phyloP scores from a whole-genome alignment of 2,329 filamentous ascomycete species.

The Pseudomassariella vexata region DNA sequence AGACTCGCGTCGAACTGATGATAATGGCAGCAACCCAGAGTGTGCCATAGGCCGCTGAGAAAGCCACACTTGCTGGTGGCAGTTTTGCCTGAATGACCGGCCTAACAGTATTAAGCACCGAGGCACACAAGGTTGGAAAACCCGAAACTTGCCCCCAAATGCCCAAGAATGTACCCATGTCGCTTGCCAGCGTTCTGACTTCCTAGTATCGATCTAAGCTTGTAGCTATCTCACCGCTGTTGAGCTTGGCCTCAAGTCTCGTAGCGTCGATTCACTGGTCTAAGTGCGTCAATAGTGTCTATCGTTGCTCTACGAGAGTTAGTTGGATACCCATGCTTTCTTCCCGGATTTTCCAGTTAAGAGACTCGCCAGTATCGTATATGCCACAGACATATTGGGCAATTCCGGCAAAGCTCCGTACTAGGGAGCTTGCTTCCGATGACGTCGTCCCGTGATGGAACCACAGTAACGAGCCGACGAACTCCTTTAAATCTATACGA shows the following conservation, averaged over 20 bases:
- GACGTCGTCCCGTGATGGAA: not conserved
- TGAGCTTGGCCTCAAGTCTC: slow-evolving; percentile 15
- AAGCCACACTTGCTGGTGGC: no score
- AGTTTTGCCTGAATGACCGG: no score
- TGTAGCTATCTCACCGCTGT: slow-evolving; percentile 13
- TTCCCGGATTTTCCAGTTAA: no score
- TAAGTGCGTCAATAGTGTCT: slow-evolving; percentile 12
- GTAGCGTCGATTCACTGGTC: slow-evolving; percentile 20
- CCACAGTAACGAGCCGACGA: no score
- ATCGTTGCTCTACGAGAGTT: slow-evolving; percentile 14
- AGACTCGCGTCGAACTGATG: slow-evolving; percentile 21
- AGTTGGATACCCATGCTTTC: not conserved
- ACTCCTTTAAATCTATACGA: no score
- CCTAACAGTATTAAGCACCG: no score
- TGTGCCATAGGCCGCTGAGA: slow-evolving; percentile 16
- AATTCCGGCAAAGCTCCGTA: slow-evolving; percentile 14
- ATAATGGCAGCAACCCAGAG: slow-evolving; percentile 17
- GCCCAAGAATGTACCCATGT: slow-evolving; percentile 18
- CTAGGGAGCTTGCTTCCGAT: slow-evolving; percentile 10
- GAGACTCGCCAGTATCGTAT: slow-evolving; percentile 16
- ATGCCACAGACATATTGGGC: slow-evolving; percentile 10
- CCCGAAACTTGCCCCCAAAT: slow-evolving; percentile 17
- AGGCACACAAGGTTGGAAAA: no score
- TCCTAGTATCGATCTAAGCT: slow-evolving; percentile 19
- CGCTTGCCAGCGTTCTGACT: slow-evolving; percentile 20